Conservation (phyloP, 1,284 basidiomycete genomes). For the Apiotrichum brassicae region DNA sequence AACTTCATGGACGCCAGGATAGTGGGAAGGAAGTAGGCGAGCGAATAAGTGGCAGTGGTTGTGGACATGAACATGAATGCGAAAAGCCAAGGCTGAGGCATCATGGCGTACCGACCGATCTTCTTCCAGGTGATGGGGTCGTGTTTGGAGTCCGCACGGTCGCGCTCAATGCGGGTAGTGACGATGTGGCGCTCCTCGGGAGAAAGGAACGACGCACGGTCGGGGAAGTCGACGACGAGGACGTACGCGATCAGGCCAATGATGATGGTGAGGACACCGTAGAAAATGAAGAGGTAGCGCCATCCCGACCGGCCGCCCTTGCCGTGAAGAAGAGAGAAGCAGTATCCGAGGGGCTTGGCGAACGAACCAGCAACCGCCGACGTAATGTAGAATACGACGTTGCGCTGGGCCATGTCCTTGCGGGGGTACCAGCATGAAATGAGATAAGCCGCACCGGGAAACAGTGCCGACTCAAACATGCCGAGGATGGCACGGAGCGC, state of each 20-base stretch:
- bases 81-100: conserved; percentile 48
- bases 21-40: conserved; percentile 47
- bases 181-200: conserved; percentile 9
- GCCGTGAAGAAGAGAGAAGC: conserved; percentile 9
- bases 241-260: conserved; percentile 1
- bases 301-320: conserved; percentile 4
- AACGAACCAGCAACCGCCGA: conserved; percentile 18
- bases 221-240: conserved; percentile 12
- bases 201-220: conserved; percentile 9
- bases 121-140: conserved; percentile 44
- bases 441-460: conserved; percentile 45
- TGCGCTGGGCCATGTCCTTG: conserved; percentile 43
- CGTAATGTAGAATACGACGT: conserved; percentile 46
- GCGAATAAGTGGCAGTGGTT: conserved; percentile 14
- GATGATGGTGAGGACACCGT: conserved; percentile 3
- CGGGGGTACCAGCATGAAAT: conserved; percentile 50
- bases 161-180: conserved; percentile 12
- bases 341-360: conserved; percentile 10
- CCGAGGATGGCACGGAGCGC: conserved; percentile 47
- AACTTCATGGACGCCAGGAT: conserved; percentile 48
- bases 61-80: conserved; percentile 43
- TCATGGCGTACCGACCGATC: conserved; percentile 35
- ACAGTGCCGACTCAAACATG: conserved; percentile 40
- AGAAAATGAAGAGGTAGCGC: conserved; percentile 11
- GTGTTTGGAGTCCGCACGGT: conserved; percentile 40